Base-by-base conservation (phyloP, 768 basidiomycete genomes). In the Kondoa subrosea region DNA sequence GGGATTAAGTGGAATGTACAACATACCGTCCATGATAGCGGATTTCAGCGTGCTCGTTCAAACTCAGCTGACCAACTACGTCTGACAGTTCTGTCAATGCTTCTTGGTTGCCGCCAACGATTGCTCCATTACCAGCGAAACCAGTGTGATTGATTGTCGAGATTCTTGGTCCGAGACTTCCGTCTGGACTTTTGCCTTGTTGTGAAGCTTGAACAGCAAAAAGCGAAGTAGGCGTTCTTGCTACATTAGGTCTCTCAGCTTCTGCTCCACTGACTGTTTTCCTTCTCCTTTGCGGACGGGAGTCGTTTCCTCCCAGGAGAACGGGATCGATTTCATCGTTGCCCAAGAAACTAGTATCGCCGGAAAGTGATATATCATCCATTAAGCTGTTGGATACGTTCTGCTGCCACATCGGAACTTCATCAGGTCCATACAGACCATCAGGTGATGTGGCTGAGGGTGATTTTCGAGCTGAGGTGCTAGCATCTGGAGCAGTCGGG, bases 21-120 rank as follows among this genome's bases (percentile, higher is more conserved):
- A 34, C 67, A 59, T 34, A 72, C 72, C 73, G 66, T 8, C 89
- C 89, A 73, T 92, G 90, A 76, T 86, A 91, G 40, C 90, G 80
- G 15, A 92, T 84, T 75, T 91, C 85, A 67, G 84, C 82, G 66
- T 91, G 87, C 78, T 92, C 90, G 73, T 92, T 90, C 72, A 92
- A 73, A 70, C 87, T 88, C 68, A 92, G 79, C 77, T 91, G 89
- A 1, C 90, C 90, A 2, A 91, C 82, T 31, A 88, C 89, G 67
- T 85, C 84, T 33, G 82, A 80, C 1, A 86, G 75, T 65, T 78
- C 78, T 1, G 69, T 73, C 32, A 76, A 64, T 16, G 74, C 74
- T 17, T 73, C 76, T 29, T 69, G 70, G 59, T 65, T 57, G n/a
- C 32, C 57, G 21, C 2, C 31, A 21, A 17, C 21, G 33, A 26